These are phyloP conservation scores for Coprinopsis marcescibilis DNA, from an alignment of 768 basidiomycete genomes.

Conservation along the genomic window DNA sequence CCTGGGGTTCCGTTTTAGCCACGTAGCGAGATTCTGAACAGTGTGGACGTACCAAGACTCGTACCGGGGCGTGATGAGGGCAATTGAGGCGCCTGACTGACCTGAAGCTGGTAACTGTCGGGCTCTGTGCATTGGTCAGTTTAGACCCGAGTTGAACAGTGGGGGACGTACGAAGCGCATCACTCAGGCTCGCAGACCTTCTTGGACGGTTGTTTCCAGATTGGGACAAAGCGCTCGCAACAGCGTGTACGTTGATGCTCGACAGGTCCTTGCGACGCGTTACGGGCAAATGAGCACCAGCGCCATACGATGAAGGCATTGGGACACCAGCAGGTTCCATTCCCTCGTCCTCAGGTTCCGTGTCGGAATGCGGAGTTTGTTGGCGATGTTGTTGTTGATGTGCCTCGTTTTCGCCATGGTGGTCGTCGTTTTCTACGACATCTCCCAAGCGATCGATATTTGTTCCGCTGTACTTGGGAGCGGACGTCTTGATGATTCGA, in stretches of 20 bases:
- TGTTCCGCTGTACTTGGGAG: conserved; percentile 22
- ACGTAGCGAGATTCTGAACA: neutral
- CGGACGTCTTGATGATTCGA: conserved; percentile 41
- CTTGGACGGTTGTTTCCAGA: conserved; percentile 53
- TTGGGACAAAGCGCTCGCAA: conserved; percentile 29
- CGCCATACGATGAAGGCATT: conserved; percentile 18
- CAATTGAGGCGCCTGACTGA: conserved; percentile 30
- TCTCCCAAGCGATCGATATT: conserved; percentile 40
- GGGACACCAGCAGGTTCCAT: conserved; percentile 23
- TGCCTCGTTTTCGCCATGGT: conserved; percentile 24
- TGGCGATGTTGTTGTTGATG: conserved; percentile 27
- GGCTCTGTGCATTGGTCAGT: conserved; percentile 19
- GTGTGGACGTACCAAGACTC: conserved; percentile 24
- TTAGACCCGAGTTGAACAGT: conserved; percentile 3
- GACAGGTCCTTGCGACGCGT: conserved; percentile 15
- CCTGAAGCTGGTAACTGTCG: conserved; percentile 34
- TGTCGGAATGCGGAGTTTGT: conserved; percentile 17
- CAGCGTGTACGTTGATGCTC: conserved; percentile 17
- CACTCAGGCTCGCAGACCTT: conserved; percentile 74
- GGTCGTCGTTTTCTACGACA: conserved; percentile 3
- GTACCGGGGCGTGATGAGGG: conserved; percentile 29
- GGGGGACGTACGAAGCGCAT: conserved; percentile 40
- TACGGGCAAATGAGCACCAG: conserved; percentile 17
- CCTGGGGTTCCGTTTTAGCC: conserved; percentile 15
- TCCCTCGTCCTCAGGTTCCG: conserved; percentile 30